Percentiles rank a stretch among this genome's conserved stretches.
These are phyloP conservation scores for Fusarium anguioides DNA, from an alignment of 2,329 filamentous ascomycete species.

Conservation along the genomic window DNA sequence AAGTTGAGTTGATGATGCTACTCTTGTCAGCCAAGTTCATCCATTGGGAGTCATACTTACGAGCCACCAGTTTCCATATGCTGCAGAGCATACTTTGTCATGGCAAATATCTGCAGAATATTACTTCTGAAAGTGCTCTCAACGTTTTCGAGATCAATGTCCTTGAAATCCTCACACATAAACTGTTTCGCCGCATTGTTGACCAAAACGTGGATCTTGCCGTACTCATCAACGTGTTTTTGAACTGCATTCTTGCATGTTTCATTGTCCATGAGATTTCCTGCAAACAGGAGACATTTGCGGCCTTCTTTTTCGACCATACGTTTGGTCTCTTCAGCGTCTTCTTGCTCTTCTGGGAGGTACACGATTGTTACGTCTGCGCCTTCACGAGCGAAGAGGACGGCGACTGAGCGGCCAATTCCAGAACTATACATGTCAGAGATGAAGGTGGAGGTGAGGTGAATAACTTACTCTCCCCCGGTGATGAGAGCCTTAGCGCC, in stretches of 20 bases:
- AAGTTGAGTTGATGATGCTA: conserved; percentile 68
- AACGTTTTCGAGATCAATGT: conserved; percentile 65
- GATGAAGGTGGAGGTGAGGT: rapidly evolving
- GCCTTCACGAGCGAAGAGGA: conserved; percentile 68
- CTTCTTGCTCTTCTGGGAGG: conserved; percentile 65
- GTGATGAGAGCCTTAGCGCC: conserved; percentile 65
- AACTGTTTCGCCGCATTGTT: conserved; percentile 70
- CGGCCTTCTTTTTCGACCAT: conserved; percentile 63
- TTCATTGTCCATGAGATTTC: conserved; percentile 61
- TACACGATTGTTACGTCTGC: conserved; percentile 67
- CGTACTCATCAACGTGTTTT: conserved; percentile 62
- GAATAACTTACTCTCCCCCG: conserved; percentile 62
- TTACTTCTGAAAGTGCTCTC: conserved; percentile 68
- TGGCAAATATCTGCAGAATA: conserved; percentile 68
- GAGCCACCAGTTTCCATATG: conserved; percentile 63
- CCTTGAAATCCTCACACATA: conserved; percentile 61
- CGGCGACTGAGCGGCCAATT: conserved; percentile 65
- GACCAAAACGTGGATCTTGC: conserved; percentile 62
- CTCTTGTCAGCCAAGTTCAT: background rate
- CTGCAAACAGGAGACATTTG: conserved; percentile 59
- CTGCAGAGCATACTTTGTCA: conserved; percentile 66
- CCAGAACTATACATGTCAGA: conserved; percentile 54
- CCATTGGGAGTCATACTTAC: conserved; percentile 45
- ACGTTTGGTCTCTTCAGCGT: conserved; percentile 64
- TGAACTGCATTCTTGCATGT: conserved; percentile 64